A percentile compares a stretch with the other conserved stretches of the same genome.
phyloP scores from a whole-genome alignment of 2,329 filamentous ascomycete genomes.

The Diaporthe caulivora region DNA sequence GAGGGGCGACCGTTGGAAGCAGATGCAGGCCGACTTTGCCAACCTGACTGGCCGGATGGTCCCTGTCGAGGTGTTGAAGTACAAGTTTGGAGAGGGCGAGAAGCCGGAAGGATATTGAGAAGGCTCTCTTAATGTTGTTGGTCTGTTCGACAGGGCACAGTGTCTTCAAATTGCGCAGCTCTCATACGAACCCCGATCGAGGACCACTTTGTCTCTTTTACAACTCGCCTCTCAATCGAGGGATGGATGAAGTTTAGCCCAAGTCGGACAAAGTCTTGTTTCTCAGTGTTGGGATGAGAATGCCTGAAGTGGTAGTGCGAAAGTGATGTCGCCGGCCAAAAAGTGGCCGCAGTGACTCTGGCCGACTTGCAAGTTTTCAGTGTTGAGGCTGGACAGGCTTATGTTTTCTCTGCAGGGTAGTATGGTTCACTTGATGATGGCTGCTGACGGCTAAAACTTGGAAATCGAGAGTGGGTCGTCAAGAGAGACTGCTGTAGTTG shows the following conservation, averaged over 20 bases:
- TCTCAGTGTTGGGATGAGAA: background rate
- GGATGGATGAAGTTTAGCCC: background rate
- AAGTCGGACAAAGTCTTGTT: background rate
- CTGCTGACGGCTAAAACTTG: no score
- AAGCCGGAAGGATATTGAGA: constrained; percentile 36
- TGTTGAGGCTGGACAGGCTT: background rate
- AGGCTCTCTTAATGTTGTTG: background rate
- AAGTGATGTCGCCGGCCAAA: background rate
- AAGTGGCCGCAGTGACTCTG: background rate
- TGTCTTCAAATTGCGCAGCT: background rate
- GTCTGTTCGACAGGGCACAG: no score
- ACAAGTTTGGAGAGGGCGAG: constrained; percentile 50
- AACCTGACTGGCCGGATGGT: constrained; percentile 58
- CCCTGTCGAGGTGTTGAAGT: constrained; percentile 52
- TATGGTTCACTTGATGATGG: no score
- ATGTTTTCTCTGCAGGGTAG: no score
- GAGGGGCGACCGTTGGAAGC: constrained; percentile 52
- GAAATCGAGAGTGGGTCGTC: no score
- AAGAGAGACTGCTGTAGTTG: no score
- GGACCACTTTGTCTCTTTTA: background rate
- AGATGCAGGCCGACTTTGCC: constrained; percentile 59
- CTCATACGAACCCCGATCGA: background rate
- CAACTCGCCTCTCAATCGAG: background rate
- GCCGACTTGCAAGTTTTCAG: background rate
- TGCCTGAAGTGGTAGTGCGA: no score